Evolutionary conservation across 495 filamentous ascomycete species (phyloP).

Genomic region (Pseudomonodictys pantanalensis): DNA sequence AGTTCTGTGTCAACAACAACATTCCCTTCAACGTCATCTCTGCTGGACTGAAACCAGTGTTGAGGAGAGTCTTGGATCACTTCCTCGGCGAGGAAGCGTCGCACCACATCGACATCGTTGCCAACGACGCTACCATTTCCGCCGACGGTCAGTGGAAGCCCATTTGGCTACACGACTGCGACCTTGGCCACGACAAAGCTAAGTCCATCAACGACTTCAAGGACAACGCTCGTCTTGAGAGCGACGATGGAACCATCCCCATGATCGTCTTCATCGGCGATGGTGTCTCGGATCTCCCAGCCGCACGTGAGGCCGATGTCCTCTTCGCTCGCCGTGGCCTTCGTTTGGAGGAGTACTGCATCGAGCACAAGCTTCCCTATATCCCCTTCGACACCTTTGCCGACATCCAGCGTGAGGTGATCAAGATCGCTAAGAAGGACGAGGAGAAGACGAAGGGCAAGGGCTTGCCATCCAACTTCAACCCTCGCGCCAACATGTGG

Average conservation of each 20-base stretch:
- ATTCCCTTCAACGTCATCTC: slow-evolving; percentile 75
- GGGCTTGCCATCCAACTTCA: slow-evolving; percentile 62
- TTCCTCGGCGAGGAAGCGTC: slow-evolving; percentile 63
- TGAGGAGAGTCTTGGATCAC: slow-evolving; percentile 59
- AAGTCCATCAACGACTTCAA: slow-evolving; percentile 62
- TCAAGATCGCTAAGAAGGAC: slow-evolving; percentile 59
- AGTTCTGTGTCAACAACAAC: slow-evolving; percentile 60
- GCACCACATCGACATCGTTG: slow-evolving; percentile 64
- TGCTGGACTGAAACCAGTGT: slow-evolving; percentile 66
- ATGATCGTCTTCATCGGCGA: slow-evolving; percentile 76
- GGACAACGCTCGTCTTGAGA: slow-evolving; percentile 50
- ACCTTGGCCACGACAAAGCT: slow-evolving; percentile 70
- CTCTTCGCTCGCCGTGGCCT: slow-evolving; percentile 70
- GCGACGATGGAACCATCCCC: slow-evolving; percentile 61
- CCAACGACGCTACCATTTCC: slow-evolving; percentile 64
- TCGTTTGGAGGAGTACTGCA: slow-evolving; percentile 68
- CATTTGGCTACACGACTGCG: slow-evolving; percentile 65
- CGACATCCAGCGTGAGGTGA: slow-evolving; percentile 64
- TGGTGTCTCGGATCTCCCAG: slow-evolving; percentile 72
- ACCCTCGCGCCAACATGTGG: slow-evolving; percentile 72
- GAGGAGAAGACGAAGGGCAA: slow-evolving; percentile 62
- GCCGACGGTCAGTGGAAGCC: slow-evolving; percentile 66
- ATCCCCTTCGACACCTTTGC: slow-evolving; percentile 66
- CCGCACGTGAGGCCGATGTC: slow-evolving; percentile 71
- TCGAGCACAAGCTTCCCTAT: slow-evolving; percentile 61